A percentile compares a stretch with the other conserved stretches of the same genome.
phyloP scores from a whole-genome alignment of 805 yeast species.

The Myxozyma vanderwaltii region DNA sequence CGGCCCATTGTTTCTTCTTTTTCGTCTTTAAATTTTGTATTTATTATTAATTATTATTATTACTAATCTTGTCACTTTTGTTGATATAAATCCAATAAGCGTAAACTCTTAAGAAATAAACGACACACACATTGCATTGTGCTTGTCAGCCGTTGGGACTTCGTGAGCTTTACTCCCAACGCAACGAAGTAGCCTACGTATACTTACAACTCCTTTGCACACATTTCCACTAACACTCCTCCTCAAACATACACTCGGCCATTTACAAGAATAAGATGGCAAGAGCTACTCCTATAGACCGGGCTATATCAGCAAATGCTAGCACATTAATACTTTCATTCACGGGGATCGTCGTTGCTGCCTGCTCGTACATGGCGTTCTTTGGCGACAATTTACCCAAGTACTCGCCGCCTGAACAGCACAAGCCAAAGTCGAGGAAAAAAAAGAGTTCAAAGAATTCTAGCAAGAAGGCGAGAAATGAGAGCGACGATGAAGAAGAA shows the following conservation, averaged over 20 bases:
- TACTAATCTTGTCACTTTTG: too few species aligned
- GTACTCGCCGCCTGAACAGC: not conserved
- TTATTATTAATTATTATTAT: too few species aligned
- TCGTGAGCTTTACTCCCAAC: too few species aligned
- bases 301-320: conserved; percentile 31
- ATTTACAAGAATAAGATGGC: not conserved
- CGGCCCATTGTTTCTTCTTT: too few species aligned
- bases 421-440: not conserved
- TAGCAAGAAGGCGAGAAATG: not conserved
- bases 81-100: too few species aligned
- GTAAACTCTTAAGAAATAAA: too few species aligned
- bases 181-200: too few species aligned
- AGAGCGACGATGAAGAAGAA: not conserved
- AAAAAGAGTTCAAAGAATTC: not conserved
- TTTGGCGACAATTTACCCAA: conserved; percentile 15
- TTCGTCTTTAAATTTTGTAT: too few species aligned
- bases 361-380: conserved; percentile 28
- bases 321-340: conserved; percentile 35
- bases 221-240: not conserved
- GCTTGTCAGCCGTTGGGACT: too few species aligned
- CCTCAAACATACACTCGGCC: not conserved
- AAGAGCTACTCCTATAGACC: conserved; percentile 32
- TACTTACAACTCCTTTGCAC: too few species aligned
- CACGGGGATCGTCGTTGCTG: conserved; percentile 37
- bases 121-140: too few species aligned